These are phyloP conservation scores for Tylopilus felleus DNA, from an alignment of 768 basidiomycete species.

Conservation along the genomic window DNA sequence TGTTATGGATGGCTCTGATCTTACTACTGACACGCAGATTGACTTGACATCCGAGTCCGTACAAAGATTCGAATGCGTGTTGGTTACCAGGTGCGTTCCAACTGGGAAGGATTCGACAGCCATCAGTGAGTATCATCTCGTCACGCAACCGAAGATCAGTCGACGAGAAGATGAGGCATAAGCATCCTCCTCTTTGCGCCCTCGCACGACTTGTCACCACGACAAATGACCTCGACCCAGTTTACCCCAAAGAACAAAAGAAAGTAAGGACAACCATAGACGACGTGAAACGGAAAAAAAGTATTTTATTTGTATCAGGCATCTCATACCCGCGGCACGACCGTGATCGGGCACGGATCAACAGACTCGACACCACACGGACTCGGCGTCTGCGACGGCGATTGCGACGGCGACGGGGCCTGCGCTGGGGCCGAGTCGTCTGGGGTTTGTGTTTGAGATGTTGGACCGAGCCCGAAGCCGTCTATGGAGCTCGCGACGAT, in stretches of 20 bases:
- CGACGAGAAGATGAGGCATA: no score
- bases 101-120: no score
- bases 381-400: neutral
- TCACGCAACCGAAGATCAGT: neutral
- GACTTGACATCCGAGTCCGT: no score
- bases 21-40: no score
- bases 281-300: neutral
- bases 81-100: no score
- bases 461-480: slow-evolving; percentile 13
- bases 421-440: neutral
- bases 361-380: neutral
- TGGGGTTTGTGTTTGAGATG: slow-evolving; percentile 9
- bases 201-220: neutral
- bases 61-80: no score
- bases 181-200: neutral
- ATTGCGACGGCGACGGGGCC: neutral
- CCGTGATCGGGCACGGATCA: slow-evolving; percentile 11
- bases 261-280: neutral
- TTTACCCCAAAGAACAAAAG: neutral
- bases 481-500: slow-evolving; percentile 23
- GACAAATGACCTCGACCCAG: neutral
- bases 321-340: slow-evolving; percentile 15
- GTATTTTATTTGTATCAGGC: neutral
- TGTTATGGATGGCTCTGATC: no score
- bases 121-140: no score